Evolutionary conservation across 306 rosid genomes (phyloP).

Genomic region (Dryas drummondii): DNA sequence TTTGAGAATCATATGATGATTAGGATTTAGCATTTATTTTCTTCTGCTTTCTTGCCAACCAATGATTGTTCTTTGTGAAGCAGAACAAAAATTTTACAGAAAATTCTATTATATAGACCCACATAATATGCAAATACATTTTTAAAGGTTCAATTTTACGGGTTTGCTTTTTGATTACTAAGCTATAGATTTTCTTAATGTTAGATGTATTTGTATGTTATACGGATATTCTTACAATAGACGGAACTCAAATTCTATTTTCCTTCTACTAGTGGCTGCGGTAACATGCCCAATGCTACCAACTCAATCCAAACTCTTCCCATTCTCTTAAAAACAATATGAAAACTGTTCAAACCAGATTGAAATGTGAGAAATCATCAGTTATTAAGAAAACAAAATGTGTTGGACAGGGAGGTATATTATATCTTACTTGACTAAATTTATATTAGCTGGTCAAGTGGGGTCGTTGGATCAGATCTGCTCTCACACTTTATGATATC

Average conservation of each 20-base stretch:
- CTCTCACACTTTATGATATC: background rate
- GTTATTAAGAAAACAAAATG: background rate
- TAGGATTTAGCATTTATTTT: background rate
- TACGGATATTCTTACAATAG: too few species aligned
- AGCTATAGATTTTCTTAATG: too few species aligned
- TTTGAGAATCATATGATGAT: slow-evolving; percentile 5
- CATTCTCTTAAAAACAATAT: background rate
- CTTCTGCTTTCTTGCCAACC: background rate
- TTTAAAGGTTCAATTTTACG: too few species aligned
- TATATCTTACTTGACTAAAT: background rate
- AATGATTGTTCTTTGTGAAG: background rate
- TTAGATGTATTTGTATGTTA: too few species aligned
- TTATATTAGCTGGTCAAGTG: background rate
- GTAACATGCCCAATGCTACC: background rate
- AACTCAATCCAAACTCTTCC: background rate
- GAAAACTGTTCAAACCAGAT: background rate
- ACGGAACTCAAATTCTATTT: too few species aligned
- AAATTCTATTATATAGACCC: too few species aligned
- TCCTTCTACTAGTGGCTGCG: background rate
- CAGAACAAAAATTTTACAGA: background rate
- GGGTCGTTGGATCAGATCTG: slow-evolving; percentile 1
- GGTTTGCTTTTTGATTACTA: too few species aligned
- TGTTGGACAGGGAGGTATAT: background rate
- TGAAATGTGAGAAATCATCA: background rate
- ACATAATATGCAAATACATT: too few species aligned